Conservation (phyloP, 768 basidiomycete genomes). For the Ramaria sp. region DNA sequence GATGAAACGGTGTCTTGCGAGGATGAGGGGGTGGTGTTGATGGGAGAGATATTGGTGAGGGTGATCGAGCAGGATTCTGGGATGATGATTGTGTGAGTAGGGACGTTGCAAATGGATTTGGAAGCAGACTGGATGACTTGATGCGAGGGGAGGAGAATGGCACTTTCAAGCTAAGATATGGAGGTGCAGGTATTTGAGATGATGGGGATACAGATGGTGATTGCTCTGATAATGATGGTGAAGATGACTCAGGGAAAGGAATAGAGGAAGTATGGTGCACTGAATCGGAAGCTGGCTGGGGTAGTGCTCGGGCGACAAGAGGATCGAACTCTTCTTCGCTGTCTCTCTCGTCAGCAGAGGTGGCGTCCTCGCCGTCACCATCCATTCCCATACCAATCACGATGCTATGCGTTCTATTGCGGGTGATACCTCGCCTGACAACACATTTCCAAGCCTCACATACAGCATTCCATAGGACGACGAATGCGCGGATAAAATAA, state of each 20-base stretch:
- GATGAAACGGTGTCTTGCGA: conserved; percentile 63
- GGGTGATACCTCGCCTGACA: not conserved
- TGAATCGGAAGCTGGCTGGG: not conserved
- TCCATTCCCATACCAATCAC: conserved; percentile 9
- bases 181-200: conserved; percentile 12
- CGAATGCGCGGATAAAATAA: conserved; percentile 62
- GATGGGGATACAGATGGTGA: not conserved
- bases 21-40: conserved; percentile 39
- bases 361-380: conserved; percentile 14
- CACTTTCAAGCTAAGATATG: conserved; percentile 11
- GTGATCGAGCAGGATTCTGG: conserved; percentile 15
- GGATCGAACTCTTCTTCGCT: conserved; percentile 17
- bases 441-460: conserved; percentile 36
- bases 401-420: not conserved
- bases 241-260: not conserved
- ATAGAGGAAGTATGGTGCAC: not conserved
- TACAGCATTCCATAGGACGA: conserved; percentile 59
- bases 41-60: conserved; percentile 20
- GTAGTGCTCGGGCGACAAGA: conserved; percentile 6
- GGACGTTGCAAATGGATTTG: conserved; percentile 19
- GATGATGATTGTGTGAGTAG: conserved; percentile 13
- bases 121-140: conserved; percentile 12
- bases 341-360: conserved; percentile 23
- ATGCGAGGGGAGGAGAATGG: not conserved
- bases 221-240: not conserved